Percentiles rank a stretch among this genome's conserved stretches.
Conservation (phyloP, 352 stramenopile genomes). For the Saprolegnia parasitica region DNA sequence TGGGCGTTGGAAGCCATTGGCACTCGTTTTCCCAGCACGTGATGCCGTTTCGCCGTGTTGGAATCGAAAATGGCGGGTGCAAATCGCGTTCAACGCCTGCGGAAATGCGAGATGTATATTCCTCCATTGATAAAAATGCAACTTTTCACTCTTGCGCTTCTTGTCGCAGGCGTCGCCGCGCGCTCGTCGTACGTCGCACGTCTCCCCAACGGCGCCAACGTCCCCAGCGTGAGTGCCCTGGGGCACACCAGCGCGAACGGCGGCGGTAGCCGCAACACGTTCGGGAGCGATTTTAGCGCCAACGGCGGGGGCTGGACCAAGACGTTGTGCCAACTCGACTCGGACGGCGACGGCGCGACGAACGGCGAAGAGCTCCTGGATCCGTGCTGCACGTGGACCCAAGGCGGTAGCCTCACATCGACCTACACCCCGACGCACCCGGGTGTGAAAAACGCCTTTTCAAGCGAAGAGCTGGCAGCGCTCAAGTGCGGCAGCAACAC, state of each 20-base stretch:
- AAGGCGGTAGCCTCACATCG: constrained; percentile 6
- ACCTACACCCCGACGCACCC: constrained; percentile 13
- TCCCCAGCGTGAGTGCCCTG: constrained; percentile 9
- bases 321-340: constrained; percentile 29
- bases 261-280: background rate
- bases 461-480: background rate
- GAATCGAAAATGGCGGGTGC: too few species aligned
- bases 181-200: constrained; percentile 34
- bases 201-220: constrained; percentile 23
- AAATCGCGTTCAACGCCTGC: too few species aligned
- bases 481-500: constrained; percentile 12
- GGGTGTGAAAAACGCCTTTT: constrained; percentile 4
- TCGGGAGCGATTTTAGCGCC: constrained; percentile 24
- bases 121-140: too few species aligned
- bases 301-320: constrained; percentile 21
- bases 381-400: constrained; percentile 45
- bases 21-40: too few species aligned
- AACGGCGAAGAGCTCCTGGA: constrained; percentile 31
- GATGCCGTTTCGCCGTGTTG: too few species aligned
- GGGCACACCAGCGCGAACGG: constrained; percentile 25
- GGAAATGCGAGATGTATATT: too few species aligned
- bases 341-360: constrained; percentile 30
- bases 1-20: too few species aligned
- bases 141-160: too few species aligned
- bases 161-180: too few species aligned